These are phyloP conservation scores for Hortaea sp. DNA, from an alignment of 2,329 filamentous ascomycete genomes.

Conservation along the genomic window DNA sequence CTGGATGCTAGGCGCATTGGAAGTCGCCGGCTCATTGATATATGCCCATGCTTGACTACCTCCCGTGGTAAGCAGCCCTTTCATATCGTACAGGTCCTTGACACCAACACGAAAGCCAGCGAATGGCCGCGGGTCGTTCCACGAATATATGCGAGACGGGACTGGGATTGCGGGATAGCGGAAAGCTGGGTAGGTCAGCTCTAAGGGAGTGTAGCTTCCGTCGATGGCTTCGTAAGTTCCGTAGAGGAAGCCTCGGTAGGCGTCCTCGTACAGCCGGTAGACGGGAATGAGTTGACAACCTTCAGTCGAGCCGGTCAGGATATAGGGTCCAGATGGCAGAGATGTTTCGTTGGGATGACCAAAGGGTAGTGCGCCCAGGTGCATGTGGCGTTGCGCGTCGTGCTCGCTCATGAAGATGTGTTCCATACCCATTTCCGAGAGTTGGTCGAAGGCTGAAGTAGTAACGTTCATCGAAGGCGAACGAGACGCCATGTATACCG, in stretches of 20 bases:
- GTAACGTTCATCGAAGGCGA: slow-evolving; percentile 15
- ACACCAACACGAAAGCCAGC: slow-evolving; percentile 24
- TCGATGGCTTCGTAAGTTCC: slow-evolving; percentile 21
- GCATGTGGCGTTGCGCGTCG: neutral
- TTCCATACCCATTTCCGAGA: neutral
- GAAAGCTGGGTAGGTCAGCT: slow-evolving; percentile 19
- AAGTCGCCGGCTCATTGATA: slow-evolving; percentile 15
- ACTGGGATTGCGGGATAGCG: slow-evolving; percentile 26
- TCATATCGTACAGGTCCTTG: slow-evolving; percentile 29
- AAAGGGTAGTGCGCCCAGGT: neutral
- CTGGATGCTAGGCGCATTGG: slow-evolving; percentile 25
- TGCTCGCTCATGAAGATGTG: neutral
- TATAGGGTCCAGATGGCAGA: slow-evolving; percentile 22
- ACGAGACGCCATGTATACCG: slow-evolving; percentile 23
- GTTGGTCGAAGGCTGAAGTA: slow-evolving; percentile 8
- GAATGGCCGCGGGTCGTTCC: slow-evolving; percentile 25
- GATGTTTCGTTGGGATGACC: neutral
- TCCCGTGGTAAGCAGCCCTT: slow-evolving; percentile 25
- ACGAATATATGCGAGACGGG: slow-evolving; percentile 30
- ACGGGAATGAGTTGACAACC: slow-evolving; percentile 18
- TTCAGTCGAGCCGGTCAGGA: slow-evolving; percentile 9
- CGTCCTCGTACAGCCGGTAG: slow-evolving; percentile 24
- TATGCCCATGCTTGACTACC: slow-evolving; percentile 25
- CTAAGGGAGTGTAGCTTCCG: slow-evolving; percentile 16
- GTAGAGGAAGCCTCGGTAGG: slow-evolving; percentile 22